Evolutionary conservation across 2,329 filamentous ascomycete species (phyloP).

Genomic region (Penicillium sp.): DNA sequence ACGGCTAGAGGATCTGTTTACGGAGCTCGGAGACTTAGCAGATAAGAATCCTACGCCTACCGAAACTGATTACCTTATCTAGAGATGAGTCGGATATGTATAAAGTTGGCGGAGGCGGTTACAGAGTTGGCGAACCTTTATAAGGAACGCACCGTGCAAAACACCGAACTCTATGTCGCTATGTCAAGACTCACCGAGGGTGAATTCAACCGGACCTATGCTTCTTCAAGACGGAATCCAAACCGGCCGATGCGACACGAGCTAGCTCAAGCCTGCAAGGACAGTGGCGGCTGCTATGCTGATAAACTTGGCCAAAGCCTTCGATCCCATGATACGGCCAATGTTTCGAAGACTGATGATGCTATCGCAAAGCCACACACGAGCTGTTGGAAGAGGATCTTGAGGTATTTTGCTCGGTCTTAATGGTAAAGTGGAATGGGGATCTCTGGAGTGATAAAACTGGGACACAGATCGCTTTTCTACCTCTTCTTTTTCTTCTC

Average conservation of each 20-base stretch:
- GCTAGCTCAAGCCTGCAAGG: neutral
- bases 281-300: neutral
- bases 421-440: neutral
- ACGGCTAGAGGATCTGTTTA: neutral
- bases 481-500: no score
- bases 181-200: constrained; percentile 3
- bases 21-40: neutral
- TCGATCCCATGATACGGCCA: neutral
- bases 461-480: no score
- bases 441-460: no score
- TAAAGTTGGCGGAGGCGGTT: neutral
- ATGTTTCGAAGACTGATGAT: neutral
- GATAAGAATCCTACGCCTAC: neutral
- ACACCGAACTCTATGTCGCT: constrained; percentile 5
- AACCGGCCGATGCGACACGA: constrained; percentile 2
- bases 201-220: constrained; percentile 6
- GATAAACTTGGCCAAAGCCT: no score
- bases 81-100: neutral
- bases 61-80: neutral
- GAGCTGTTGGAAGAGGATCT: constrained; percentile 1
- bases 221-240: constrained; percentile 2
- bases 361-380: neutral
- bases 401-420: neutral
- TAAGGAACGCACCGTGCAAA: constrained; percentile 2
- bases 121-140: neutral